phyloP scores from a whole-genome alignment of 2,329 filamentous ascomycete species.

The Fusarium metavorans region DNA sequence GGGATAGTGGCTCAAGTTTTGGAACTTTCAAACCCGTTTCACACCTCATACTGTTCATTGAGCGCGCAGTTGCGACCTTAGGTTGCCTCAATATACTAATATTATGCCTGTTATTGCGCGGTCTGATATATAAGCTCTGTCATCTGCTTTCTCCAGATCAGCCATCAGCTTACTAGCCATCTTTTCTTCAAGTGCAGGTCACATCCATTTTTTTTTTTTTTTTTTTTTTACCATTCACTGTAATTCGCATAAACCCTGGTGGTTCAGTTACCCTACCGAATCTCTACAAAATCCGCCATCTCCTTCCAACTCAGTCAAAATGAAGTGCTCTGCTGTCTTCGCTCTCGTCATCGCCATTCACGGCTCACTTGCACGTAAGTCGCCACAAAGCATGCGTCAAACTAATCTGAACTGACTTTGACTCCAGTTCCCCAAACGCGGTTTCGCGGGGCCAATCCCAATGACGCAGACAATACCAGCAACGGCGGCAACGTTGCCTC shows the following conservation, averaged over 20 bases:
- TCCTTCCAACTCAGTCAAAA: background rate
- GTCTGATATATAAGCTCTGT: background rate
- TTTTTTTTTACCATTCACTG: background rate
- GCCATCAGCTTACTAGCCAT: background rate
- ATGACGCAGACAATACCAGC: background rate
- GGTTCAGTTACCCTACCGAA: background rate
- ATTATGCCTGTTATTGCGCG: background rate
- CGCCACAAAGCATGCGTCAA: background rate
- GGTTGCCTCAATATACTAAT: background rate
- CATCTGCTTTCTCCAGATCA: background rate
- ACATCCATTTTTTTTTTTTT: background rate
- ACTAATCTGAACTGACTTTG: background rate
- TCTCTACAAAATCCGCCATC: background rate
- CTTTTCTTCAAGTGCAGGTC: background rate
- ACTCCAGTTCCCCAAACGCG: background rate
- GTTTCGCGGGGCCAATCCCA: background rate
- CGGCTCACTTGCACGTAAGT: background rate
- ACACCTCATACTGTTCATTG: background rate
- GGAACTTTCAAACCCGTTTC: background rate
- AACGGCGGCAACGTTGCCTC: background rate
- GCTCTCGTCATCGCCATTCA: background rate
- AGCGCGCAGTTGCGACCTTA: background rate
- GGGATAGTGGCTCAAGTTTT: background rate
- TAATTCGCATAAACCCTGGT: background rate
- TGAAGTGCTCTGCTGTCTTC: background rate